A percentile compares a stretch with the other conserved stretches of the same genome.
phyloP scores from a whole-genome alignment of 306 rosid genomes.

The Canavalia gladiata region DNA sequence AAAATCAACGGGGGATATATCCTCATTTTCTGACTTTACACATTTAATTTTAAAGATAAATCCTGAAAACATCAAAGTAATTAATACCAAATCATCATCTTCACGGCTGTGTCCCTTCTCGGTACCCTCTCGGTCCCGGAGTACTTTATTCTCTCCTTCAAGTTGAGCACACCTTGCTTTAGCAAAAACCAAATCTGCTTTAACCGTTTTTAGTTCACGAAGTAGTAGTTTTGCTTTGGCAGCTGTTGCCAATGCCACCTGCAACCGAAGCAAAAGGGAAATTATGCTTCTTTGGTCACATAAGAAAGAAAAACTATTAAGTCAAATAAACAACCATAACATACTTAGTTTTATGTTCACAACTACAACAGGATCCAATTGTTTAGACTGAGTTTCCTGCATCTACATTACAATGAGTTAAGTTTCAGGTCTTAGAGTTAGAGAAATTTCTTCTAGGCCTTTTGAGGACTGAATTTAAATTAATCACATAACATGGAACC shows the following conservation, averaged over 20 bases:
- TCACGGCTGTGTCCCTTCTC: slow-evolving; percentile 79
- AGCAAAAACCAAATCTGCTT: slow-evolving; percentile 92
- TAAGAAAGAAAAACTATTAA: not conserved
- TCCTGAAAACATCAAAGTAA: too few relatives aligned
- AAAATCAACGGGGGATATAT: too few relatives aligned
- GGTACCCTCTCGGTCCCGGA: slow-evolving; percentile 82
- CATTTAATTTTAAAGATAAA: too few relatives aligned
- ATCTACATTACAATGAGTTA: not conserved
- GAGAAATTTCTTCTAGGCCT: not conserved
- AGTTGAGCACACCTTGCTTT: slow-evolving; percentile 92
- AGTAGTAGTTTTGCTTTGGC: slow-evolving; percentile 95
- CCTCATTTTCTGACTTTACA: too few relatives aligned
- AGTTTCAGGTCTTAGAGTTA: slow-evolving; percentile 1
- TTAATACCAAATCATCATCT: slow-evolving; percentile 90
- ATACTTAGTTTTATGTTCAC: not conserved
- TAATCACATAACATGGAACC: slow-evolving; percentile 26
- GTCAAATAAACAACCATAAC: slow-evolving; percentile 9
- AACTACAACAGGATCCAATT: not conserved
- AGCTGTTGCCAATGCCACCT: slow-evolving; percentile 99
- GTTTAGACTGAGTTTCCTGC: slow-evolving; percentile 11
- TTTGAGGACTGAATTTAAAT: not conserved
- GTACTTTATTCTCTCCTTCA: slow-evolving; percentile 92
- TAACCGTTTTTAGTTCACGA: slow-evolving; percentile 93
- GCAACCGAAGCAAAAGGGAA: slow-evolving; percentile 44
- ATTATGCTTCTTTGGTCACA: slow-evolving; percentile 42